Conservation (phyloP, 805 yeast species). For the Kodamaea hsintzibuensis region DNA sequence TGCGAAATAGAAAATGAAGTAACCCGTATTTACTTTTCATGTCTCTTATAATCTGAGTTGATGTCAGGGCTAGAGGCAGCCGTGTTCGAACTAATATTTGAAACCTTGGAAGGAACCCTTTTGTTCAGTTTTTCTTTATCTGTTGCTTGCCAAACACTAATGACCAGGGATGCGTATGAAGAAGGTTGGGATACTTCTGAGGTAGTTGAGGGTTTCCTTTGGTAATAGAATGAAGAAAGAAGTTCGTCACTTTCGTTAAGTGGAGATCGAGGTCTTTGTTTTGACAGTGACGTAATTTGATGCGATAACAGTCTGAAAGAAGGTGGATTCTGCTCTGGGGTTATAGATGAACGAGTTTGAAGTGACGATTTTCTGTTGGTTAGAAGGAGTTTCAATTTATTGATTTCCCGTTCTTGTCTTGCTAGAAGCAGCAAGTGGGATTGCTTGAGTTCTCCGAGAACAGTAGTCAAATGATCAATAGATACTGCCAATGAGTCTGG, state of each 20-base stretch:
- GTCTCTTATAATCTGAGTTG: neutral
- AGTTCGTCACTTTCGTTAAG: neutral
- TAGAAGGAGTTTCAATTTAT: slow-evolving; percentile 1
- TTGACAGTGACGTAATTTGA: neutral
- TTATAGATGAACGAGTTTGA: too few relatives aligned
- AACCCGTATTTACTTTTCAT: neutral
- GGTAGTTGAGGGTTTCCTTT: neutral
- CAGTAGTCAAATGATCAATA: slow-evolving; percentile 3
- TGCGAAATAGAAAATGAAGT: neutral
- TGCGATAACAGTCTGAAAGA: neutral
- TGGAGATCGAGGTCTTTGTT: neutral
- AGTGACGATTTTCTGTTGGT: neutral
- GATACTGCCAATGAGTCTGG: slow-evolving; percentile 2
- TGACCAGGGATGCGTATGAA: slow-evolving; percentile 20
- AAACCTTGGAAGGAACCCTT: neutral
- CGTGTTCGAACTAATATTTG: neutral
- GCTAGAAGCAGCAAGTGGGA: slow-evolving; percentile 1
- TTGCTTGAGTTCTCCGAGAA: slow-evolving; percentile 6
- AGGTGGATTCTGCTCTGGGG: neutral
- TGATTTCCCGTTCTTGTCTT: neutral
- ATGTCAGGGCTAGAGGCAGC: neutral
- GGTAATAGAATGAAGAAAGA: neutral
- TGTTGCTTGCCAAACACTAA: slow-evolving; percentile 16
- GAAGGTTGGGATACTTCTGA: slow-evolving; percentile 7
- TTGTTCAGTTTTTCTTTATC: neutral